Evolutionary conservation across 208 protist species (phyloP), one percentile per base, ranked within the genome.

Genomic region (Leishmania arabica): DNA sequence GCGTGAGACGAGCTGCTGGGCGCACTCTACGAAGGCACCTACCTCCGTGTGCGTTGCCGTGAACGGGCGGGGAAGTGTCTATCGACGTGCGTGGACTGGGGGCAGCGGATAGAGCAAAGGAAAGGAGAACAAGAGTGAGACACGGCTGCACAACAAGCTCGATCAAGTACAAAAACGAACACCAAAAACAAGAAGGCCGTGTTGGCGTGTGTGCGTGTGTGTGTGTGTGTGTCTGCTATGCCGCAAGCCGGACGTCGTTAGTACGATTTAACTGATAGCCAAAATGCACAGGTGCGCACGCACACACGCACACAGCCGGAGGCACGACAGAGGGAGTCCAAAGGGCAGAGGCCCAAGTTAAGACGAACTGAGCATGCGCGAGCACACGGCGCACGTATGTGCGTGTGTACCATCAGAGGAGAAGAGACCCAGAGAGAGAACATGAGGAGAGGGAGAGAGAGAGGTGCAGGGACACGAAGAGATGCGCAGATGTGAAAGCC

Each of bases 341-440:
- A 75, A 79, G 74, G 37, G 58, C 54, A 17, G 27, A 73, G 45
- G 45, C 45, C 45, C 68, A 53, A 54, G n/a, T 27, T n/a, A 58
- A 15, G 37, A 76, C 53, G 27, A 62, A 27, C 34, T 34, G 45
- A 21, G 11, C 2, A n/a, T 31, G 45, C 8, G 27, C 40, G 17
- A 73, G 68, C 51, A 7, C 45, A 17, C 3, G 27, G 19, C 40
- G 68, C n/a, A 34, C 24, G 45, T 53, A 21, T 73, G 68, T 73
- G n/a, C 9, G 40, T 4, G 21, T 49, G 45, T 49, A 17, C 27
- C 40, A 78, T 68, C 75, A 82, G 45, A 72, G 24, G 77, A 72
- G 70, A 75, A 17, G 56, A 80, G 49, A 74, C 69, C 0, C 27
- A 70, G n/a, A 78, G 51, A 19, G 77, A 75, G 49, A n/a, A 60